Evolutionary conservation across 2,329 filamentous ascomycete species (phyloP).

Genomic region (Fusarium transvaalense): DNA sequence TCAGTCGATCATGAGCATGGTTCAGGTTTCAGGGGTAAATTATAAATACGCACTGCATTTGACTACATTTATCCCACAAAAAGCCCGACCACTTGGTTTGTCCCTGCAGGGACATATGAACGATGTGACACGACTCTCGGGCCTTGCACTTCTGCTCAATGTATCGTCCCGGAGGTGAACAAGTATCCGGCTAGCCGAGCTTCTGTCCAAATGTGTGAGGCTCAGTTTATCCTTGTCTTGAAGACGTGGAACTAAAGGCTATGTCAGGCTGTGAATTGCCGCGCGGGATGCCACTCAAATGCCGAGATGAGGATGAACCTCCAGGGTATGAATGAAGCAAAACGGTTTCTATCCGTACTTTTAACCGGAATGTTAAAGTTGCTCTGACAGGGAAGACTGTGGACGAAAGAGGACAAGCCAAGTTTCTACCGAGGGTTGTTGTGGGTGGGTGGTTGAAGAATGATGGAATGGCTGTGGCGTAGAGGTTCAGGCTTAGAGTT

Average conservation of each 20-base stretch:
- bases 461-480: conserved; percentile 7
- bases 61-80: conserved; percentile 22
- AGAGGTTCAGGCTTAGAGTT: conserved; percentile 17
- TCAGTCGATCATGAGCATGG: conserved; percentile 19
- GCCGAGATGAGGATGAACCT: conserved; percentile 22
- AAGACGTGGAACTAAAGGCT: conserved; percentile 1
- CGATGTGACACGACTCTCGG: conserved; percentile 18
- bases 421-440: conserved; percentile 8
- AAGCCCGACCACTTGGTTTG: conserved; percentile 16
- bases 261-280: conserved; percentile 29
- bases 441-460: neutral
- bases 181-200: conserved; percentile 4
- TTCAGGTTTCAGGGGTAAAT: conserved; percentile 11
- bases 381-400: neutral
- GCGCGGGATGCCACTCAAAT: conserved; percentile 31
- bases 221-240: conserved; percentile 14
- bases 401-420: conserved; percentile 12
- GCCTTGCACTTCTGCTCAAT: conserved; percentile 5
- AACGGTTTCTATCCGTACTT: neutral
- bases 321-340: conserved; percentile 13
- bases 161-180: neutral
- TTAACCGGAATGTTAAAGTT: conserved; percentile 4
- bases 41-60: conserved; percentile 1
- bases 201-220: conserved; percentile 9
- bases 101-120: conserved; percentile 10